These are phyloP conservation scores for Epicoccum sorghinum DNA, from an alignment of 2,329 filamentous ascomycete genomes.

Conservation along the genomic window DNA sequence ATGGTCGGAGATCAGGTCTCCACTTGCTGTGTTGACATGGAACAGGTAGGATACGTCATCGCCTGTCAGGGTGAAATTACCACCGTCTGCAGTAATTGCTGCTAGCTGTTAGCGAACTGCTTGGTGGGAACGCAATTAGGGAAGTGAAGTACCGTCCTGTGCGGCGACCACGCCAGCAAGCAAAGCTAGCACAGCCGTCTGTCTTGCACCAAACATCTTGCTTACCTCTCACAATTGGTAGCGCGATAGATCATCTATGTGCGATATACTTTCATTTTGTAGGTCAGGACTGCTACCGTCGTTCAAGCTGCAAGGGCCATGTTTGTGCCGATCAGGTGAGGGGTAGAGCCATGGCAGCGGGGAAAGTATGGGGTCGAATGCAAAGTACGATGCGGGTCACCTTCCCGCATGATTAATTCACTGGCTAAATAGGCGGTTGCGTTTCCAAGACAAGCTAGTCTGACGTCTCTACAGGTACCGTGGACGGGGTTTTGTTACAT, in stretches of 20 bases:
- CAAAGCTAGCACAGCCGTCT: neutral
- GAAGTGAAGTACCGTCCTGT: slow-evolving; percentile 4
- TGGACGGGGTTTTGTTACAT: neutral
- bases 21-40: slow-evolving; percentile 62
- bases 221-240: neutral
- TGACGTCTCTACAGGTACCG: slow-evolving; percentile 4
- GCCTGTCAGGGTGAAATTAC: slow-evolving; percentile 63
- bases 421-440: slow-evolving; percentile 14
- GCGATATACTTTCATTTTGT: slow-evolving; percentile 11
- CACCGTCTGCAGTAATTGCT: slow-evolving; percentile 61
- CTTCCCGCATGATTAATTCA: neutral
- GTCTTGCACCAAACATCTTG: slow-evolving; percentile 4
- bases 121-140: neutral
- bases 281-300: slow-evolving; percentile 1
- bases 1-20: slow-evolving; percentile 66
- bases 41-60: slow-evolving; percentile 66
- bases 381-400: neutral
- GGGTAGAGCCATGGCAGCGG: slow-evolving; percentile 10
- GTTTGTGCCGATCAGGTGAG: slow-evolving; percentile 11
- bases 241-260: neutral
- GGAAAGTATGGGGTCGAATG: slow-evolving; percentile 8
- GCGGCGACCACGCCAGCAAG: slow-evolving; percentile 4
- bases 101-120: neutral
- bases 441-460: neutral
- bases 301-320: neutral